Conservation (phyloP, 345 rosid species). For the Bruguiera sexangula region DNA sequence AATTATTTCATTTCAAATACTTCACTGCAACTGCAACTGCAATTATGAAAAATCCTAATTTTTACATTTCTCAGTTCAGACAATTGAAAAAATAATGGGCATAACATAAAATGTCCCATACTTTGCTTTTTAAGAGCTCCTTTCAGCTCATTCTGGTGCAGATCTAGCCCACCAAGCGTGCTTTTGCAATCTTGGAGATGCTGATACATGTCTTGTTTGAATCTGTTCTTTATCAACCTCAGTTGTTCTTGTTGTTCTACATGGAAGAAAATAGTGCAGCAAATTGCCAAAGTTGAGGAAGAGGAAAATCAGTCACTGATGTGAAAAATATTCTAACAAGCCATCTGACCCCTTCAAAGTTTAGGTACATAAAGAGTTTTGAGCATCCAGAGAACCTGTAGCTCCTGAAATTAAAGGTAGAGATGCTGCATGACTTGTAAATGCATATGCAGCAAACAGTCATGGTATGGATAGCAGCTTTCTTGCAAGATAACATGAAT, state of each 20-base stretch:
- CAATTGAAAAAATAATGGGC: not conserved
- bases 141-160: constrained; percentile 57
- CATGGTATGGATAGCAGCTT: not conserved
- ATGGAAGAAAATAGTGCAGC: not conserved
- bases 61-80: no score
- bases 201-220: constrained; percentile 55
- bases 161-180: constrained; percentile 59
- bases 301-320: not conserved
- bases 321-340: not conserved
- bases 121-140: constrained; percentile 76
- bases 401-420: no score
- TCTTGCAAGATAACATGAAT: not conserved
- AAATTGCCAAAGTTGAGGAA: not conserved
- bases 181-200: constrained; percentile 58
- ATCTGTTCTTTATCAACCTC: constrained; percentile 58
- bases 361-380: not conserved
- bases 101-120: constrained; percentile 32
- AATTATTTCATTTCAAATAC: not conserved
- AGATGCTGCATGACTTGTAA: no score
- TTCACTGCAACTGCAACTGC: not conserved
- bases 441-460: no score
- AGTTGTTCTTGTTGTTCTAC: constrained; percentile 77
- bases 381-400: no score
- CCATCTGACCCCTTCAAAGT: not conserved
- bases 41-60: not conserved